Evolutionary conservation across 441 rosid species (phyloP).

Genomic region (Jatropha podagrica): DNA sequence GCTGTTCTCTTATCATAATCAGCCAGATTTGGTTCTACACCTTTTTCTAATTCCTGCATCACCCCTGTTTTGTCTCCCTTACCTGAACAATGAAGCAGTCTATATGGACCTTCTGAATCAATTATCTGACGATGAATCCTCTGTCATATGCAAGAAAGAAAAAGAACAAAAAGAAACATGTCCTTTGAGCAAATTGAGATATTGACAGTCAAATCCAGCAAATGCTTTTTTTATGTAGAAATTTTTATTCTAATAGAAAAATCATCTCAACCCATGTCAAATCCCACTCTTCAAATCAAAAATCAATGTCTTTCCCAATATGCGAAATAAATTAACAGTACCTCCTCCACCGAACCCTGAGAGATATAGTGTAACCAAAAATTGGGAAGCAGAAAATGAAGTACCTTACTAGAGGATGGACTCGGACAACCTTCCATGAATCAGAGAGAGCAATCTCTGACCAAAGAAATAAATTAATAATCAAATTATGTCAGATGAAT

Average conservation of each 20-base stretch:
- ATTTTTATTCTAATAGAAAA: neutral
- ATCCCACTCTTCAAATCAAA: neutral
- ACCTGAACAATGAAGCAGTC: constrained; percentile 51
- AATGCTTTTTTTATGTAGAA: neutral
- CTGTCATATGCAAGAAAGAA: constrained; percentile 19
- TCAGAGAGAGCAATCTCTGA: constrained; percentile 10
- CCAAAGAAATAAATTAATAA: neutral
- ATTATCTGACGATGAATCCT: constrained; percentile 21
- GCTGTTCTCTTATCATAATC: constrained; percentile 70
- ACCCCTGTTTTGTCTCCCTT: constrained; percentile 54
- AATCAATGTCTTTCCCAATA: neutral
- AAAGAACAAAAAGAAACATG: neutral
- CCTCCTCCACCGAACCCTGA: neutral
- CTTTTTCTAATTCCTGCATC: constrained; percentile 50
- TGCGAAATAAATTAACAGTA: neutral
- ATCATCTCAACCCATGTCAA: neutral
- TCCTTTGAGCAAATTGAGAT: neutral
- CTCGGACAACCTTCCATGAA: constrained; percentile 23
- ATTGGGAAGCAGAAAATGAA: neutral
- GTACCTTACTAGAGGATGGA: constrained; percentile 15
- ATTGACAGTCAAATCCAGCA: neutral
- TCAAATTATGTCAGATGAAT: neutral
- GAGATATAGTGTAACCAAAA: neutral
- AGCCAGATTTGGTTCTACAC: constrained; percentile 44
- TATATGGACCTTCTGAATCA: constrained; percentile 48